Conservation (phyloP, 768 basidiomycete genomes). For the Butyriboletus loyo region DNA sequence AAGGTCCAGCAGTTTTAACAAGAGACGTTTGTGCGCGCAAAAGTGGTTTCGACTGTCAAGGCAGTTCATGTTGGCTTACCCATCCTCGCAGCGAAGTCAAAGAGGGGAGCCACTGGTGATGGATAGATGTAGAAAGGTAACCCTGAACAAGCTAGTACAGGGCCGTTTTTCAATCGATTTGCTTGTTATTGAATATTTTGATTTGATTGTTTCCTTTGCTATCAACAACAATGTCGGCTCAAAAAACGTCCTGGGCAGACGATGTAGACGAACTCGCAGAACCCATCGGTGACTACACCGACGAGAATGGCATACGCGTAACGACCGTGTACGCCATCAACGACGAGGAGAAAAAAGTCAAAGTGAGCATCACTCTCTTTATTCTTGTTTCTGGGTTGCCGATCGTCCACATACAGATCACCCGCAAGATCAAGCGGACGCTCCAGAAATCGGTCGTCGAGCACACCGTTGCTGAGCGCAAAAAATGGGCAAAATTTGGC, state of each 20-base stretch:
- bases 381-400: neutral
- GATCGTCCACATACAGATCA: constrained; percentile 54
- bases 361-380: constrained; percentile 45
- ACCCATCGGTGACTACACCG: constrained; percentile 61
- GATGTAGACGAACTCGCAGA: constrained; percentile 76
- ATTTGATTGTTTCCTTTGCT: constrained; percentile 10
- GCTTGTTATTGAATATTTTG: constrained; percentile 18
- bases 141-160: neutral
- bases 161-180: neutral
- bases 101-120: neutral
- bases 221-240: constrained; percentile 21
- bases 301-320: constrained; percentile 86
- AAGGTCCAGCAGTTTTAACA: neutral
- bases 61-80: neutral
- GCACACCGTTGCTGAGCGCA: constrained; percentile 89
- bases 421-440: constrained; percentile 78
- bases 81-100: neutral
- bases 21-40: neutral
- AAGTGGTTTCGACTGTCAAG: neutral
- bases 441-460: constrained; percentile 92
- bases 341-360: constrained; percentile 93
- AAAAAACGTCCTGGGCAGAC: constrained; percentile 85
- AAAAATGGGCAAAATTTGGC: constrained; percentile 93
- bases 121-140: too few species aligned
- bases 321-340: constrained; percentile 80